Conservation (phyloP, 768 basidiomycete species). For the Boletellus sp. region DNA sequence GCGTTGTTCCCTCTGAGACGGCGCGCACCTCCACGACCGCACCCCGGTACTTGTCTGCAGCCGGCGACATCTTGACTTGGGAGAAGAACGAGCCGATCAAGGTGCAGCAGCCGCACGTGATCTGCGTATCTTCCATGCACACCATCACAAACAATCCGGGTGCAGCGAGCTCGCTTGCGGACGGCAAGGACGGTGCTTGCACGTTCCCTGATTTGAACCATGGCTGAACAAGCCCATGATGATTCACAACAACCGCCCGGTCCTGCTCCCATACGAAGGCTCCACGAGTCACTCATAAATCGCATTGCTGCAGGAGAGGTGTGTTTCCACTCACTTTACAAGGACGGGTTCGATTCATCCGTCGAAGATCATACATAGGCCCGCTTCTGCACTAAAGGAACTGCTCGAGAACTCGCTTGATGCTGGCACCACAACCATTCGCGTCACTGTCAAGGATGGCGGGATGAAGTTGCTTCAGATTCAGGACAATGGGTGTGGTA, state of each 20-base stretch:
- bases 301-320: slow-evolving; percentile 84
- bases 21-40: slow-evolving; percentile 79
- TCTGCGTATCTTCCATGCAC: not conserved
- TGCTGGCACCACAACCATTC: slow-evolving; percentile 83
- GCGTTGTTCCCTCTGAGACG: not conserved
- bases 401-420: slow-evolving; percentile 94
- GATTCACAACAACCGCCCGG: slow-evolving; percentile 29
- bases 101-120: not conserved
- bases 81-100: not conserved
- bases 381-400: slow-evolving; percentile 94
- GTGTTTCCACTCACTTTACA: slow-evolving; percentile 1
- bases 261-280: slow-evolving; percentile 66
- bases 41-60: slow-evolving; percentile 74
- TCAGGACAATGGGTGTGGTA: slow-evolving; percentile 95
- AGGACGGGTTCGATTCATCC: slow-evolving; percentile 10
- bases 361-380: slow-evolving; percentile 77
- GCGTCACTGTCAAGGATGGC: slow-evolving; percentile 89
- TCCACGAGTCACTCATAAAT: slow-evolving; percentile 84
- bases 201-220: not conserved
- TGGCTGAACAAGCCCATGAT: slow-evolving; percentile 10
- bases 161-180: too few relatives aligned
- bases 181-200: not conserved
- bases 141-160: too few relatives aligned
- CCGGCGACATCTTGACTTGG: slow-evolving; percentile 9
- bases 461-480: slow-evolving; percentile 94